Evolutionary conservation across 164 flowering plant species (phyloP), one percentile per base, ranked within the genome.

Genomic region (Piper betle): DNA sequence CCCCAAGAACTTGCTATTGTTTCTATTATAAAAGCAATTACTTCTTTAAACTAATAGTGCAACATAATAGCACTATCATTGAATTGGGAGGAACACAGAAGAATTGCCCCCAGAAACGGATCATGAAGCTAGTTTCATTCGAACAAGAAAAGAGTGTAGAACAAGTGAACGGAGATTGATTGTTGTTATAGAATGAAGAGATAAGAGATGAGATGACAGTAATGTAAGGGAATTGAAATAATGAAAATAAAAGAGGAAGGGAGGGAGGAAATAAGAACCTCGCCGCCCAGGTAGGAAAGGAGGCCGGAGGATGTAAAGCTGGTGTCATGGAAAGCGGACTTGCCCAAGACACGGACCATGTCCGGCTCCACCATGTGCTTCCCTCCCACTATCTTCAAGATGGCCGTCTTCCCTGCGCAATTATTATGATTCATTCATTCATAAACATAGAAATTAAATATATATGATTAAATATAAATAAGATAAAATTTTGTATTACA

Each of bases 291-390:
- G 74, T 90, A 88, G 56, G 79, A 79, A 15, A 94, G 86, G 64
- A 88, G 89, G 39, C 96, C 99, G 2, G 97, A 86, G 0, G 89
- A 78, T 15, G 88, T 82, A 73, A 94, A 80, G 37, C 61, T 71
- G 10, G 99, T 94, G 56, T 94, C 97, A 50, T 91, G 99, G 65
- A 94, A 94, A 53, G 97, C 96, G 0, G 99, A 88, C 80, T 93
- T 79, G 40, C 99, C 97, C 4, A 94, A 70, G 11, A 91, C 88
- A 6, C 82, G 74, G 52, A 94, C 97, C 97, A 91, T 94, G 46
- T 76, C 78, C 3, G 83, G 97, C 12, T 88, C 97, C 72, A 90
- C 99, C 95, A 94, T 81, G 66, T 94, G 99, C 74, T 91, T 94
- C 66, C 99, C 99, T 62, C 99, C 97, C 64, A 90, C 62, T 42